Evolutionary conservation across 2,329 filamentous ascomycete species (phyloP).

Genomic region (Pyrenochaeta sp.): DNA sequence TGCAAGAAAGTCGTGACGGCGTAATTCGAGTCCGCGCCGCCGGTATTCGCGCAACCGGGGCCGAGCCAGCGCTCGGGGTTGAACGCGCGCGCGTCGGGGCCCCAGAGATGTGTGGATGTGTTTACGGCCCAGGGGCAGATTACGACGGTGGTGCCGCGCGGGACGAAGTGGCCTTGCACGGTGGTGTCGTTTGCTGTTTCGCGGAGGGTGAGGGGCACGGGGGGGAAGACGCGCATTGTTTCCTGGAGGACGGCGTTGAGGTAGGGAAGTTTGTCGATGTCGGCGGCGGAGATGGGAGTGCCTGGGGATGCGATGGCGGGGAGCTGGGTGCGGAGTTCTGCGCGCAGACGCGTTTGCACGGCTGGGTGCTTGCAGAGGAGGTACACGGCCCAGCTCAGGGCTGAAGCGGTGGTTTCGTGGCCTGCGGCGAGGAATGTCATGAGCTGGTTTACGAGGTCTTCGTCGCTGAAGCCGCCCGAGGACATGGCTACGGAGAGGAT

Average conservation of each 20-base stretch:
- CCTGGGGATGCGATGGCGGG: slow-evolving; percentile 50
- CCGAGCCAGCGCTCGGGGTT: slow-evolving; percentile 69
- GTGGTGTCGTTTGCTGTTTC: slow-evolving; percentile 69
- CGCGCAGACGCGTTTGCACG: slow-evolving; percentile 57
- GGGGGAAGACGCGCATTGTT: slow-evolving; percentile 74
- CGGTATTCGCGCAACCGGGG: slow-evolving; percentile 62
- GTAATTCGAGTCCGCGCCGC: slow-evolving; percentile 78
- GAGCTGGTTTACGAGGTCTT: slow-evolving; percentile 84
- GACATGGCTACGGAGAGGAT: slow-evolving; percentile 82
- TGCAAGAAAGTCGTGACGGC: slow-evolving; percentile 84
- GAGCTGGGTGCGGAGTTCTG: slow-evolving; percentile 58
- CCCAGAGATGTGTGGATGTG: slow-evolving; percentile 74
- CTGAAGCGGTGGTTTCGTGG: slow-evolving; percentile 64
- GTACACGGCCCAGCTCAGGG: slow-evolving; percentile 63
- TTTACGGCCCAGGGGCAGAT: slow-evolving; percentile 74
- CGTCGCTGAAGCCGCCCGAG: slow-evolving; percentile 77
- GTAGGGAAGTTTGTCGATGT: slow-evolving; percentile 79
- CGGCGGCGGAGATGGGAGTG: slow-evolving; percentile 58
- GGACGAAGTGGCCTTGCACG: slow-evolving; percentile 70
- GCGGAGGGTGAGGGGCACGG: slow-evolving; percentile 75
- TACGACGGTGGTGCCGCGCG: slow-evolving; percentile 73
- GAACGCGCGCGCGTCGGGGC: slow-evolving; percentile 75
- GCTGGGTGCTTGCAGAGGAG: slow-evolving; percentile 59
- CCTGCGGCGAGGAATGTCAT: slow-evolving; percentile 87
- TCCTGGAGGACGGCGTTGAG: slow-evolving; percentile 79